A percentile compares a stretch with the other conserved stretches of the same genome.
phyloP scores from a whole-genome alignment of 208 protist genomes.

The Wallacemonas sp. region DNA sequence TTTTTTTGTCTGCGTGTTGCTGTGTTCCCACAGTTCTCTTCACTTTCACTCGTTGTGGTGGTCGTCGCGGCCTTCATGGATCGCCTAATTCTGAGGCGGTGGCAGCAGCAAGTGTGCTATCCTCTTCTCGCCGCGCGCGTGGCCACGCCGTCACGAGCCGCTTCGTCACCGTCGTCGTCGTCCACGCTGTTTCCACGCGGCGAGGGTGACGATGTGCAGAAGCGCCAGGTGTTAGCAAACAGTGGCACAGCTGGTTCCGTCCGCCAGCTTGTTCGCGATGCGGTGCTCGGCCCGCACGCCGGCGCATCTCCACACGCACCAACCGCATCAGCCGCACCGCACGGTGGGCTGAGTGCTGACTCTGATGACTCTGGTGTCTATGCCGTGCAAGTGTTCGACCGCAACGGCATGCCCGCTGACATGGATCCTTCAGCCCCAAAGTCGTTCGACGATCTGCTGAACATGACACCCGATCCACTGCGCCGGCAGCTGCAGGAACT shows the following conservation, averaged over 20 bases:
- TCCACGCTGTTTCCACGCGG: constrained; percentile 15
- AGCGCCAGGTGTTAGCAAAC: constrained; percentile 10
- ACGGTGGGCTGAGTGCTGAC: too few species aligned
- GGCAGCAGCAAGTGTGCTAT: too few species aligned
- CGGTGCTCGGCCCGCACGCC: constrained; percentile 16
- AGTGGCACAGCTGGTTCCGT: constrained; percentile 4
- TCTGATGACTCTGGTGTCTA: constrained; percentile 27
- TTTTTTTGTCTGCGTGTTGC: background rate
- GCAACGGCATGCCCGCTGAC: constrained; percentile 74
- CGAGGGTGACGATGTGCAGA: constrained; percentile 13
- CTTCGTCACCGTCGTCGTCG: too few species aligned
- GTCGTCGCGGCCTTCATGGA: background rate
- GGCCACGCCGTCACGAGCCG: too few species aligned
- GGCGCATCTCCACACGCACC: background rate
- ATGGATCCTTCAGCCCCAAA: constrained; percentile 32
- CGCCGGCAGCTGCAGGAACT: constrained; percentile 40
- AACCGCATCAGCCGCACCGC: background rate
- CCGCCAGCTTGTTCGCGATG: constrained; percentile 25
- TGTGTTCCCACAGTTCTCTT: background rate
- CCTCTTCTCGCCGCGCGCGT: too few species aligned
- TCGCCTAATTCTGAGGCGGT: too few species aligned
- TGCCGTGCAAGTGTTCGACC: constrained; percentile 59
- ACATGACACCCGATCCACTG: constrained; percentile 43
- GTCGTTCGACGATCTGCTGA: constrained; percentile 51
- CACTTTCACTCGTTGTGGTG: background rate